Base-by-base conservation (phyloP, 2,329 filamentous ascomycete species). In the Polychaeton citri region DNA sequence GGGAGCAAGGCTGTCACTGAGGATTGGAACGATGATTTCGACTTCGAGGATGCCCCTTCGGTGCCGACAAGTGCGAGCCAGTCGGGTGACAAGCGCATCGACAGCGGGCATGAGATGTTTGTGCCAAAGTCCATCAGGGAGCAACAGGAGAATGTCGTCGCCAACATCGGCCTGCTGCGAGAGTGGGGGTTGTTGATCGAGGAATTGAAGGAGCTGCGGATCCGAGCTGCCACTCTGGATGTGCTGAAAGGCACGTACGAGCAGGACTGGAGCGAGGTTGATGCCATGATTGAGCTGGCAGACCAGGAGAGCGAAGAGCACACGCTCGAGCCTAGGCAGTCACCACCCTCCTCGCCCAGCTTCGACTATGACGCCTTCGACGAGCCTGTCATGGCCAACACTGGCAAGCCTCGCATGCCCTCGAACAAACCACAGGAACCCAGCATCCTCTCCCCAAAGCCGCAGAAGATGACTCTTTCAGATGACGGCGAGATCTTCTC, bases 21-120 rank as follows among this genome's bases (percentile, higher is more conserved):
- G 54, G 83, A 90, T 51, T 92, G 84, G 84, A 84, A 88, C 48
- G 81, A 87, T 43, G 84, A 92, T 54, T 90, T 92, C 48, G 81
- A 88, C 41, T 87, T 88, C 52, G 70, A 71, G 16, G 52, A 60
- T 9, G 34, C 32, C 9, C 43, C 42, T 3, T 41, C 43, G 4
- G 30, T 45, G 3, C 43, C 48, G 3, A 59, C 64, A 18, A 65
- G 69, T 30, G 46, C 48, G 19, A 50, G 52, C 21, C 12, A 12
- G 24, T 28, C 24, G 15, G 47, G 48, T 17, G 54, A 57, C 17
- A 60, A 58, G 38, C 54, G 61, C 12, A 51, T 63, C 36, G 54
- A 68, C 50, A 66, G 62, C 43, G 60, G 60, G 16, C 55, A 62
- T 33, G 56, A 52, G 2, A 81, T 85, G 74, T 59, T 79, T n/a